These are phyloP conservation scores for Draba incana DNA, from an alignment of 345 rosid species.

Conservation along the genomic window DNA sequence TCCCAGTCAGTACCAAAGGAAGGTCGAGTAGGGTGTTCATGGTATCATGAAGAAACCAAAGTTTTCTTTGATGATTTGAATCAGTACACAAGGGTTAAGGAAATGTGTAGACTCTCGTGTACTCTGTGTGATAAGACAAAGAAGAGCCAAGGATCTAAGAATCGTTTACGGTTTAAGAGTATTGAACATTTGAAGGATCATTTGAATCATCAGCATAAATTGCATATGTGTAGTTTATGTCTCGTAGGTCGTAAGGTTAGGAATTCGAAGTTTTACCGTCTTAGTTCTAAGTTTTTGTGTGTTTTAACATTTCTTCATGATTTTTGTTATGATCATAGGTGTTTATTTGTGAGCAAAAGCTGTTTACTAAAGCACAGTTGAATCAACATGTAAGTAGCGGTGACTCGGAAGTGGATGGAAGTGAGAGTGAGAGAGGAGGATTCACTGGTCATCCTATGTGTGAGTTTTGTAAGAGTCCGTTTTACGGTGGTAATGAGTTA, in stretches of 20 bases:
- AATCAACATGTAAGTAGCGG: constrained; percentile 78
- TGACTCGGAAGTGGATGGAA: constrained; percentile 91
- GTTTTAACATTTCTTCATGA: background rate
- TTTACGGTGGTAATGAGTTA: constrained; percentile 88
- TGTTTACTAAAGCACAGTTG: constrained; percentile 71
- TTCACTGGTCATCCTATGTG: constrained; percentile 89
- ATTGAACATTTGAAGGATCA: constrained; percentile 84
- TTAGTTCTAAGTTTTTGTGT: background rate
- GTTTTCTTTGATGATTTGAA: constrained; percentile 80
- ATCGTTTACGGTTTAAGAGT: constrained; percentile 61
- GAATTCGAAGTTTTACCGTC: background rate
- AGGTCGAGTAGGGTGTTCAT: constrained; percentile 70
- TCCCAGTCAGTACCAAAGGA: constrained; percentile 67
- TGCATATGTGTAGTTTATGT: constrained; percentile 85
- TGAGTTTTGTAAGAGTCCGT: constrained; percentile 75
- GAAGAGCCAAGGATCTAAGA: constrained; percentile 43
- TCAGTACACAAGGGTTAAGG: constrained; percentile 81
- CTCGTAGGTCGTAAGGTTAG: constrained; percentile 89
- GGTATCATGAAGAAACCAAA: constrained; percentile 82
- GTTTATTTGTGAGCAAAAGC: constrained; percentile 88
- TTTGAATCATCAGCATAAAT: constrained; percentile 65
- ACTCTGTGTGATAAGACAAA: constrained; percentile 65
- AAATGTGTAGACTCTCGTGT: constrained; percentile 91
- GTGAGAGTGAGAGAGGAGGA: constrained; percentile 92
- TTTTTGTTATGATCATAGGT: constrained; percentile 46